Evolutionary conservation across 2,329 filamentous ascomycete genomes (phyloP).

Genomic region (Talaromyces albobiverticillius): DNA sequence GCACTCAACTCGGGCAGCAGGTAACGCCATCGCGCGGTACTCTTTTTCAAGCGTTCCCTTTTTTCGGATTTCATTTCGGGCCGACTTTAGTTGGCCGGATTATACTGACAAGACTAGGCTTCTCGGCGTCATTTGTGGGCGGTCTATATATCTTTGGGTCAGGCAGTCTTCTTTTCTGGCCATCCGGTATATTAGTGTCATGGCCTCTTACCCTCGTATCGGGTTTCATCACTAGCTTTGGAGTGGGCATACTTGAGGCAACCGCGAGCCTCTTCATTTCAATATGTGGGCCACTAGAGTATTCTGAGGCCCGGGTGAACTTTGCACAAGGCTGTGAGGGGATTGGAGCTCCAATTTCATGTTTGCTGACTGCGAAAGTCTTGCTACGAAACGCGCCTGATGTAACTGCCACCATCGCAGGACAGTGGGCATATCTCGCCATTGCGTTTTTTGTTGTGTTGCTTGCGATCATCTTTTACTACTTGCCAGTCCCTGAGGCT

Average conservation of each 20-base stretch:
- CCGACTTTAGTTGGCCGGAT: not conserved
- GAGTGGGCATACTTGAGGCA: not conserved
- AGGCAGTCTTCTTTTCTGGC: conserved; percentile 6
- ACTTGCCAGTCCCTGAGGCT: conserved; percentile 60
- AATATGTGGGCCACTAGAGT: conserved; percentile 9
- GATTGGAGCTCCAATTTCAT: conserved; percentile 57
- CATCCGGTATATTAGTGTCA: not conserved
- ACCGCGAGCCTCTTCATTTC: conserved; percentile 1
- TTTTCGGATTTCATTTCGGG: not conserved
- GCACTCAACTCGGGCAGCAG: not conserved
- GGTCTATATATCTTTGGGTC: conserved; percentile 9
- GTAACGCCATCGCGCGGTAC: not conserved
- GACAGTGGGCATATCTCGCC: conserved; percentile 63
- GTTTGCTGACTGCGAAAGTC: conserved; percentile 57
- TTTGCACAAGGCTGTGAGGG: conserved; percentile 63
- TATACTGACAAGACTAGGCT: conserved; percentile 1
- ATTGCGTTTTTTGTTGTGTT: conserved; percentile 59
- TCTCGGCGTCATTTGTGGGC: not conserved
- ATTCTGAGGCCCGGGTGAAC: conserved; percentile 46
- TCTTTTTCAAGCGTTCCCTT: too few relatives aligned
- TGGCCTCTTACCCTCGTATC: conserved; percentile 1
- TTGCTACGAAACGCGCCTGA: conserved; percentile 51
- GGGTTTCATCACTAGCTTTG: not conserved
- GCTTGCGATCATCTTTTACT: conserved; percentile 59
- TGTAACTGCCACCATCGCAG: conserved; percentile 55